These are phyloP conservation scores for Gaertneriomyces semiglobifer DNA, from an alignment of 192 early-diverging fungal species.

Conservation along the genomic window DNA sequence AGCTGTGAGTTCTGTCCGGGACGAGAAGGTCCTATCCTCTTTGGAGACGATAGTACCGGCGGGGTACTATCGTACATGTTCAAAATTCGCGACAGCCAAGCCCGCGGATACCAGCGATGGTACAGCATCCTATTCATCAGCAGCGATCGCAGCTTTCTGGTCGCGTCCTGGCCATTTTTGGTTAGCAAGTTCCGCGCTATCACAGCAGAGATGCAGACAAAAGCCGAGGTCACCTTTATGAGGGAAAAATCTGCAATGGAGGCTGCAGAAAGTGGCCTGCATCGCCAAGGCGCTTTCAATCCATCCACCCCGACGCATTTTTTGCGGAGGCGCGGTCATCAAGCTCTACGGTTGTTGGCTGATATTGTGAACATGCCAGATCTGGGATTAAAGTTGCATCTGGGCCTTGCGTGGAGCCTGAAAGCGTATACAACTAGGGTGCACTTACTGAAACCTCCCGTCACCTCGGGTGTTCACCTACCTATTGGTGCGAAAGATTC, in stretches of 20 bases:
- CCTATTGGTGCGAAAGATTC: too few relatives aligned
- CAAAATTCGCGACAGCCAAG: slow-evolving; percentile 63
- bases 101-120: slow-evolving; percentile 56
- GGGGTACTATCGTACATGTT: slow-evolving; percentile 72
- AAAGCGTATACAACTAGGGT: slow-evolving; percentile 45
- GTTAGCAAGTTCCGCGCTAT: slow-evolving; percentile 60
- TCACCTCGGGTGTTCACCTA: too few relatives aligned
- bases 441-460: neutral
- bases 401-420: slow-evolving; percentile 57
- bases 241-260: slow-evolving; percentile 32
- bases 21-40: slow-evolving; percentile 62
- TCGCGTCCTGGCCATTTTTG: slow-evolving; percentile 65
- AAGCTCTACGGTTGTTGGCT: slow-evolving; percentile 45
- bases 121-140: slow-evolving; percentile 64
- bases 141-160: slow-evolving; percentile 62
- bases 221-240: slow-evolving; percentile 44
- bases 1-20: slow-evolving; percentile 64
- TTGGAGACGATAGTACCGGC: slow-evolving; percentile 66
- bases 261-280: neutral
- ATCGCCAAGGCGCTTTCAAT: slow-evolving; percentile 6
- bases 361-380: slow-evolving; percentile 54
- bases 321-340: slow-evolving; percentile 48
- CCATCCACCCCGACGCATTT: slow-evolving; percentile 37
- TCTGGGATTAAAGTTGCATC: slow-evolving; percentile 60
- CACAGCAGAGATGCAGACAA: slow-evolving; percentile 45